Evolutionary conservation across 108 stramenopile genomes (phyloP).

Genomic region (Chaetoceros tenuissimus): DNA sequence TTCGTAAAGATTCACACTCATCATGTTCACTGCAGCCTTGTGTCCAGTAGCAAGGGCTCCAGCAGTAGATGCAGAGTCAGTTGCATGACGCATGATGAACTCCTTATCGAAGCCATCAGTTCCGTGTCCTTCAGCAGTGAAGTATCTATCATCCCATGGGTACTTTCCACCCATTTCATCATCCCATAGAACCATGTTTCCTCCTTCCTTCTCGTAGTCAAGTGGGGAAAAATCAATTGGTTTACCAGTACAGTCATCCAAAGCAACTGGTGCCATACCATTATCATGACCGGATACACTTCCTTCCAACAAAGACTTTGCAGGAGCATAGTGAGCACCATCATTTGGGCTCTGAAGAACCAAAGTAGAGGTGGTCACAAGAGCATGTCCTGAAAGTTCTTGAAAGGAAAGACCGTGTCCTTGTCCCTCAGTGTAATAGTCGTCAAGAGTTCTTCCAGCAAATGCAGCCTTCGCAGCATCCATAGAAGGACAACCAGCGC

Average conservation of each 20-base stretch:
- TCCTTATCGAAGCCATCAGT: constrained; percentile 24
- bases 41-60: constrained; percentile 33
- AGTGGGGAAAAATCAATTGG: constrained; percentile 38
- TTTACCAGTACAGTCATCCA: constrained; percentile 29
- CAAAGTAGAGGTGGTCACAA: constrained; percentile 28
- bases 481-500: constrained; percentile 16
- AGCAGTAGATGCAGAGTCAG: constrained; percentile 44
- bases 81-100: constrained; percentile 54
- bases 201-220: constrained; percentile 28
- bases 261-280: constrained; percentile 30
- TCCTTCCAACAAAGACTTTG: constrained; percentile 29
- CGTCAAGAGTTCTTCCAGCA: constrained; percentile 25
- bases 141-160: constrained; percentile 49
- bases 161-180: constrained; percentile 31
- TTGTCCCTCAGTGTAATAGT: constrained; percentile 53
- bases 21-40: constrained; percentile 36
- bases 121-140: not conserved
- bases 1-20: constrained; percentile 36
- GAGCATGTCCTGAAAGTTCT: constrained; percentile 15
- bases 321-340: constrained; percentile 48
- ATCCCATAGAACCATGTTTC: constrained; percentile 55
- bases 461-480: constrained; percentile 27
- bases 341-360: constrained; percentile 27
- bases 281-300: constrained; percentile 18
- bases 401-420: constrained; percentile 39